phyloP scores from a whole-genome alignment of 768 basidiomycete species.

The Pleurotus tuoliensis region DNA sequence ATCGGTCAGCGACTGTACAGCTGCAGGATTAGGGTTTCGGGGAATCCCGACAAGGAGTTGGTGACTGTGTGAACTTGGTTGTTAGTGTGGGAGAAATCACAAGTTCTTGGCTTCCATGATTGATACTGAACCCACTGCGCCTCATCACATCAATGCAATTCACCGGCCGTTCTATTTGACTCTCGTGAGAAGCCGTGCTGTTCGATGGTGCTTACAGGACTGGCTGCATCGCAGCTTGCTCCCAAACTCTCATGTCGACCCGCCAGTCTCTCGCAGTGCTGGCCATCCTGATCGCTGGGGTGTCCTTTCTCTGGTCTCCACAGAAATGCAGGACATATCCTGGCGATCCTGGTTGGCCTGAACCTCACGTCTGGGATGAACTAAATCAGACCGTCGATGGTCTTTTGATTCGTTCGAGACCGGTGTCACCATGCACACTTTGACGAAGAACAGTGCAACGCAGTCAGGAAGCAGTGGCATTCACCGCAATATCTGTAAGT shows the following conservation, averaged over 20 bases:
- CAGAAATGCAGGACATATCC: neutral
- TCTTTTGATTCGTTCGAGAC: neutral
- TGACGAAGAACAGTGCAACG: neutral
- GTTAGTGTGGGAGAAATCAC: neutral
- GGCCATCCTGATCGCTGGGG: neutral
- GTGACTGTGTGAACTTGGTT: neutral
- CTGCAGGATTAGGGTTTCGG: conserved; percentile 35
- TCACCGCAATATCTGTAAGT: neutral
- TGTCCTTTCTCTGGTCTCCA: neutral
- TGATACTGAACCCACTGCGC: no score
- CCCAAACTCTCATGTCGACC: neutral
- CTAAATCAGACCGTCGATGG: neutral
- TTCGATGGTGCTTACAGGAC: no score
- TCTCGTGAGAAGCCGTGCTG: no score
- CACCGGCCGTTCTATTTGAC: no score
- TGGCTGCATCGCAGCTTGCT: no score
- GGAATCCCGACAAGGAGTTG: neutral
- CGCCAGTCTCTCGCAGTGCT: neutral
- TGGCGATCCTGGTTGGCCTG: neutral
- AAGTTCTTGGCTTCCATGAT: no score
- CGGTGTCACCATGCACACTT: neutral
- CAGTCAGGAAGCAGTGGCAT: neutral
- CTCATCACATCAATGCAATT: no score
- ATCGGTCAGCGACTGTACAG: conserved; percentile 38
- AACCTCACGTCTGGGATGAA: neutral